These are phyloP conservation scores for Colletotrichum echinochloae DNA, from an alignment of 2,329 filamentous ascomycete species.

Conservation along the genomic window DNA sequence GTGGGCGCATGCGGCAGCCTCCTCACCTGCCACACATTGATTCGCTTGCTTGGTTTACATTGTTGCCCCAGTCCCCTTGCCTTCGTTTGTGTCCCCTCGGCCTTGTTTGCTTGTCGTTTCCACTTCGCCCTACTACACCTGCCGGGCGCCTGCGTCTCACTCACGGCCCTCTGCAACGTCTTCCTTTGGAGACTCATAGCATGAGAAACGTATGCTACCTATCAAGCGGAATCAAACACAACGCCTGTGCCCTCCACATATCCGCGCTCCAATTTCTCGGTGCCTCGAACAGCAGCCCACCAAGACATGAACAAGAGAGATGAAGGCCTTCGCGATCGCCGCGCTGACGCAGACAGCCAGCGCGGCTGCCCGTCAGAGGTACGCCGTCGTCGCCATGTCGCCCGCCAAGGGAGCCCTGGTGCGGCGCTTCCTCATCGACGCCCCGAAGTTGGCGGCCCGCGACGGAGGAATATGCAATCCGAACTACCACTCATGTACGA, in stretches of 20 bases:
- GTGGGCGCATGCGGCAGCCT: conserved; percentile 17
- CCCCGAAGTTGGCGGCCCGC: conserved; percentile 34
- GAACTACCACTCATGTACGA: conserved; percentile 37
- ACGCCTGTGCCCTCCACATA: not conserved
- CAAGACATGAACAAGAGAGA: not conserved
- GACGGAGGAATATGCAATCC: conserved; percentile 34
- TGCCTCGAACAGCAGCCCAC: not conserved
- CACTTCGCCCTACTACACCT: not conserved
- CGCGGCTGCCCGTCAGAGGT: conserved; percentile 25
- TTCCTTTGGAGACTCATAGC: not conserved
- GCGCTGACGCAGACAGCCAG: conserved; percentile 18
- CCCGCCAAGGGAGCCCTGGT: conserved; percentile 23
- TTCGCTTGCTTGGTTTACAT: conserved; percentile 4
- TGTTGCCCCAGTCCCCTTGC: not conserved
- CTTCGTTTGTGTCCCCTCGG: not conserved
- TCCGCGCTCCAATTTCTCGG: not conserved
- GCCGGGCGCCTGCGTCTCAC: not conserved
- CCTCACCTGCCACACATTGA: no score
- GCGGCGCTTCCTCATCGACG: conserved; percentile 39
- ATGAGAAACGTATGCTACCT: not conserved
- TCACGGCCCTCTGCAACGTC: not conserved
- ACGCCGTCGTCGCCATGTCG: conserved; percentile 37
- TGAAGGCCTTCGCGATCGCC: not conserved
- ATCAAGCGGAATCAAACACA: not conserved
- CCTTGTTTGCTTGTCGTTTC: conserved; percentile 6